Conservation (phyloP, 169 alveolate genomes). For the Nephromyces sp. region DNA sequence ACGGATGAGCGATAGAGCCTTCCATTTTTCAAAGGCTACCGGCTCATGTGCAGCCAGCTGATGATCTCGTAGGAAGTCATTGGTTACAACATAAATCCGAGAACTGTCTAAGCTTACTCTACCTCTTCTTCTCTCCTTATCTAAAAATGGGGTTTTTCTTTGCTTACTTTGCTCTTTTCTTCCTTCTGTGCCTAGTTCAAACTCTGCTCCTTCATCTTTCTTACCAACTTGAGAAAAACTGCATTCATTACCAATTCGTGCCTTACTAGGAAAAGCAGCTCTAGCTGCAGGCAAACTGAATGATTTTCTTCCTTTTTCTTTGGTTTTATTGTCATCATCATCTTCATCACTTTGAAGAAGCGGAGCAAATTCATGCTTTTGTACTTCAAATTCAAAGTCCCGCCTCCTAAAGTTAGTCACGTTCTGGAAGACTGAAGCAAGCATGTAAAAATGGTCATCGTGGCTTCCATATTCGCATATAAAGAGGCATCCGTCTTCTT, state of each 20-base stretch:
- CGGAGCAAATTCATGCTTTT: no score
- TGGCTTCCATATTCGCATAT: not conserved
- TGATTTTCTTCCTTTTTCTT: not conserved
- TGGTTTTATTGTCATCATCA: not conserved
- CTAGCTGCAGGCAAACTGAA: no score
- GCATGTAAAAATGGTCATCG: not conserved
- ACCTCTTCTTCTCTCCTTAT: no score
- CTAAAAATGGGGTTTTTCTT: not conserved
- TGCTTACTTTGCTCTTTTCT: no score
- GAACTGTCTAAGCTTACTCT: not conserved
- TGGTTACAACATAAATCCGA: conserved; percentile 1
- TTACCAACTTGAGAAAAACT: no score
- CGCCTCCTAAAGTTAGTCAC: no score
- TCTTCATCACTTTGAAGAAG: no score
- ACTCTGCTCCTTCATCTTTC: no score
- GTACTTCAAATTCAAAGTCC: no score
- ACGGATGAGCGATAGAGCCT: not conserved
- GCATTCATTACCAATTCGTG: no score
- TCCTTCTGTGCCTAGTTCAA: no score
- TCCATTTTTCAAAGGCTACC: not conserved
- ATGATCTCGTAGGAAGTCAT: conserved; percentile 9
- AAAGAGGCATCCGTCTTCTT: not conserved
- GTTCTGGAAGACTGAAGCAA: not conserved
- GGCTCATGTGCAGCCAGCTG: conserved; percentile 3
- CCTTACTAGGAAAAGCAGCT: no score